Conservation (phyloP, 2,329 filamentous ascomycete genomes). For the Chaetomiaceae sp. region DNA sequence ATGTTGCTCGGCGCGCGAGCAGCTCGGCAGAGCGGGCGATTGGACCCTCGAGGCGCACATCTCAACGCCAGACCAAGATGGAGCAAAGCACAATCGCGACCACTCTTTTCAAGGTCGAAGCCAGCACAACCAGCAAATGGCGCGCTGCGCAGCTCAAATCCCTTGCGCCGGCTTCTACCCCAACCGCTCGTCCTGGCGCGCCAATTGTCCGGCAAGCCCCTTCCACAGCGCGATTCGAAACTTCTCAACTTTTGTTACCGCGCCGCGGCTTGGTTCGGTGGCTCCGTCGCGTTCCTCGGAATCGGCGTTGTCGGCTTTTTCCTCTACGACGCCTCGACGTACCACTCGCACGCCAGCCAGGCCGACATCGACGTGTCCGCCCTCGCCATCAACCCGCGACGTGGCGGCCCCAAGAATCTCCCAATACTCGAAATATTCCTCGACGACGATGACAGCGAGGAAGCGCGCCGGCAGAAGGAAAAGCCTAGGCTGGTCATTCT, state of each 20-base stretch:
- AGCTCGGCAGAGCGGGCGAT: constrained; percentile 13
- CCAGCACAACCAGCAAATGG: neutral
- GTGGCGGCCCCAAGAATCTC: constrained; percentile 89
- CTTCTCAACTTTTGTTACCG: constrained; percentile 58
- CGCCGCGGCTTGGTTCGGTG: constrained; percentile 65
- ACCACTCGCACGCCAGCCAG: constrained; percentile 61
- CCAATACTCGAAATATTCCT: constrained; percentile 84
- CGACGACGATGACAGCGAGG: constrained; percentile 76
- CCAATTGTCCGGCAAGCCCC: constrained; percentile 46
- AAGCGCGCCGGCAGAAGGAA: constrained; percentile 65
- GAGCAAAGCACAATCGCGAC: constrained; percentile 8
- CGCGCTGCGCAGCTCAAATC: neutral
- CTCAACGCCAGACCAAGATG: neutral
- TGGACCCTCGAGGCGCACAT: neutral
- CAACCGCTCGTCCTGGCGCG: constrained; percentile 27
- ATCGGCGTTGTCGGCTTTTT: constrained; percentile 76
- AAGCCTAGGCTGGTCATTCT: constrained; percentile 92
- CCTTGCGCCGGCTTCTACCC: constrained; percentile 9
- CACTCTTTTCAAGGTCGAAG: constrained; percentile 15
- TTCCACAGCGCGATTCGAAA: constrained; percentile 43
- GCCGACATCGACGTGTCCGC: constrained; percentile 78
- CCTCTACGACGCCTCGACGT: constrained; percentile 87
- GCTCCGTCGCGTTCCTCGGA: constrained; percentile 66
- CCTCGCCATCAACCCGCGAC: constrained; percentile 70
- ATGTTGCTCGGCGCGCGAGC: constrained; percentile 19